phyloP scores from a whole-genome alignment of 768 basidiomycete genomes.

The Pleurotus tuber-regium region DNA sequence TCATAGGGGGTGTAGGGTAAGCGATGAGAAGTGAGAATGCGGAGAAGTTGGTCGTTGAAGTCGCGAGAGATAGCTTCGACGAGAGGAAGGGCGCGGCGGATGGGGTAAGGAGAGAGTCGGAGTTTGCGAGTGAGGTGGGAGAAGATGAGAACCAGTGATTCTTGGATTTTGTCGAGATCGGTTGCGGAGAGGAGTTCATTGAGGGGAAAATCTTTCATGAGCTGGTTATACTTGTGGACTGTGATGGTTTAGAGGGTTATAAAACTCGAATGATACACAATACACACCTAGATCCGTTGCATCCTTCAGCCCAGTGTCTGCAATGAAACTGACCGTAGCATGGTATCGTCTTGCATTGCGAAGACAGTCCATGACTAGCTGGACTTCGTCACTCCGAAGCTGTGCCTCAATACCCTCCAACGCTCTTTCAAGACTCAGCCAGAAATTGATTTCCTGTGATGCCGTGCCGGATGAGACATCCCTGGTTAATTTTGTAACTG shows the following conservation, averaged over 20 bases:
- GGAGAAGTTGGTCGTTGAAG: constrained; percentile 92
- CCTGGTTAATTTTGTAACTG: constrained; percentile 91
- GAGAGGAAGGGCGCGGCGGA: constrained; percentile 91
- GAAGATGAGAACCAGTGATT: constrained; percentile 84
- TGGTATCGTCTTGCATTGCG: constrained; percentile 96
- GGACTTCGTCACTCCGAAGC: constrained; percentile 87
- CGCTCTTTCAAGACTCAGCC: constrained; percentile 92
- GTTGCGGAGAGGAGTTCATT: constrained; percentile 97
- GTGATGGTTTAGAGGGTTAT: constrained; percentile 6
- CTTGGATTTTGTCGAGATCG: constrained; percentile 93
- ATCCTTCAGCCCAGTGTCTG: constrained; percentile 95
- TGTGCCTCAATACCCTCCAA: constrained; percentile 93
- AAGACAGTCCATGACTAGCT: constrained; percentile 90
- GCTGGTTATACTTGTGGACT: constrained; percentile 97
- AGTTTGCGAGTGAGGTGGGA: constrained; percentile 94
- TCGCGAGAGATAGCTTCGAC: constrained; percentile 98
- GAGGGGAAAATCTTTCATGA: constrained; percentile 99
- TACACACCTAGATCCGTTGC: constrained; percentile 83
- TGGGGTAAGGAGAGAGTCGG: constrained; percentile 94
- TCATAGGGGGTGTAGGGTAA: constrained; percentile 93
- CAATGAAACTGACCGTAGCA: constrained; percentile 96
- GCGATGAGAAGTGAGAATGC: constrained; percentile 87
- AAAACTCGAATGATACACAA: neutral
- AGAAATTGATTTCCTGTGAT: constrained; percentile 98
- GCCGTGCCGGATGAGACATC: constrained; percentile 95